Conservation (phyloP, 495 filamentous ascomycete species). For the Haplographium delicatum region DNA sequence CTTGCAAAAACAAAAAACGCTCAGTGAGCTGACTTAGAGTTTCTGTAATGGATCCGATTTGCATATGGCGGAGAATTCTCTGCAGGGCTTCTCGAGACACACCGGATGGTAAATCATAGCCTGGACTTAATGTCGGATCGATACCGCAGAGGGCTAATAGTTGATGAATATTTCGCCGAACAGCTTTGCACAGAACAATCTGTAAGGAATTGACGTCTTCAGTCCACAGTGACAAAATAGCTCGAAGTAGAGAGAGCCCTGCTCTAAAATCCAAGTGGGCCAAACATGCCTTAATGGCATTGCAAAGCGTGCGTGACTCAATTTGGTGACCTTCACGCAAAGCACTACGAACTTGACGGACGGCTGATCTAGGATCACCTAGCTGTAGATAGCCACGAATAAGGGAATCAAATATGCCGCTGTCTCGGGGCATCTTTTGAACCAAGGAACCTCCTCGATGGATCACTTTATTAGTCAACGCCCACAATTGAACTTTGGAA, state of each 20-base stretch:
- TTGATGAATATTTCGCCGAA: slow-evolving; percentile 1
- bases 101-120: not conserved
- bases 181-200: not conserved
- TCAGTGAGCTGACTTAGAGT: not conserved
- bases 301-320: not conserved
- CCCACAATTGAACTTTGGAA: slow-evolving; percentile 14
- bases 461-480: slow-evolving; percentile 16
- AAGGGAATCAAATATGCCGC: slow-evolving; percentile 21
- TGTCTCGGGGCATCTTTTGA: slow-evolving; percentile 13
- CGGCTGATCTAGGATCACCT: slow-evolving; percentile 6
- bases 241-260: not conserved
- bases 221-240: slow-evolving; percentile 12
- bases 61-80: slow-evolving; percentile 7
- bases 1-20: slow-evolving; percentile 1
- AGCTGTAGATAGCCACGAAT: slow-evolving; percentile 11
- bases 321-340: slow-evolving; percentile 15
- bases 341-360: slow-evolving; percentile 12
- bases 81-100: slow-evolving; percentile 1
- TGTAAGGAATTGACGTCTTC: not conserved
- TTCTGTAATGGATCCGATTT: slow-evolving; percentile 7
- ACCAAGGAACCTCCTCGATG: slow-evolving; percentile 2
- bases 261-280: not conserved
- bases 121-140: not conserved
- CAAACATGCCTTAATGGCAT: slow-evolving; percentile 7
- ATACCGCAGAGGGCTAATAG: slow-evolving; percentile 16